A percentile compares a stretch with the other conserved stretches of the same genome.
These are phyloP conservation scores for Sonneratia caseolaris DNA, from an alignment of 345 rosid species.

Conservation along the genomic window DNA sequence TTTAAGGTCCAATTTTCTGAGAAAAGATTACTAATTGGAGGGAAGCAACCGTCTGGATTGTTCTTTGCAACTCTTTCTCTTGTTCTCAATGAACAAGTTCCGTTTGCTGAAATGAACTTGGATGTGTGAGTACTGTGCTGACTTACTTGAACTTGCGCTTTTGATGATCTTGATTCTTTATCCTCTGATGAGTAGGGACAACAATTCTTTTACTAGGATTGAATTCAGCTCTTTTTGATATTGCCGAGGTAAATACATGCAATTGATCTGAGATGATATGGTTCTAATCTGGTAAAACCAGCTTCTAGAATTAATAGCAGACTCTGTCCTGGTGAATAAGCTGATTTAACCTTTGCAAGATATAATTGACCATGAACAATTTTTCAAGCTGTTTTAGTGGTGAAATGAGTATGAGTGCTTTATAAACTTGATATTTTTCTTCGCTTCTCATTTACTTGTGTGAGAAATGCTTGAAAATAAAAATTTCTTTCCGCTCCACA, in stretches of 20 bases:
- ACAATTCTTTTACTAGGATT: not conserved
- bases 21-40: slow-evolving; percentile 52
- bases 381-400: not conserved
- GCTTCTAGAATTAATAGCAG: not conserved
- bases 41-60: slow-evolving; percentile 64
- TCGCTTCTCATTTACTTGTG: not conserved
- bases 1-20: slow-evolving; percentile 77
- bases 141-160: not conserved
- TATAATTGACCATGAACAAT: not conserved
- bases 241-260: not conserved
- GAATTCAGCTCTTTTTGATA: not conserved
- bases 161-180: not conserved
- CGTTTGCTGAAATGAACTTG: slow-evolving; percentile 57
- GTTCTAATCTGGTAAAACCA: not conserved
- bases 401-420: not conserved
- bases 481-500: not conserved
- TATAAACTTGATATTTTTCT: not conserved
- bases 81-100: slow-evolving; percentile 77
- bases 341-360: not conserved
- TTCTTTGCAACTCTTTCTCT: slow-evolving; percentile 55
- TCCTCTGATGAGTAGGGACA: not conserved
- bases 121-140: slow-evolving; percentile 48
- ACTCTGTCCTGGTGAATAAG: not conserved
- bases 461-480: not conserved
- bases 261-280: not conserved